phyloP scores from a whole-genome alignment of 176 grass and related monocot genomes.

The Carex scoparia region DNA sequence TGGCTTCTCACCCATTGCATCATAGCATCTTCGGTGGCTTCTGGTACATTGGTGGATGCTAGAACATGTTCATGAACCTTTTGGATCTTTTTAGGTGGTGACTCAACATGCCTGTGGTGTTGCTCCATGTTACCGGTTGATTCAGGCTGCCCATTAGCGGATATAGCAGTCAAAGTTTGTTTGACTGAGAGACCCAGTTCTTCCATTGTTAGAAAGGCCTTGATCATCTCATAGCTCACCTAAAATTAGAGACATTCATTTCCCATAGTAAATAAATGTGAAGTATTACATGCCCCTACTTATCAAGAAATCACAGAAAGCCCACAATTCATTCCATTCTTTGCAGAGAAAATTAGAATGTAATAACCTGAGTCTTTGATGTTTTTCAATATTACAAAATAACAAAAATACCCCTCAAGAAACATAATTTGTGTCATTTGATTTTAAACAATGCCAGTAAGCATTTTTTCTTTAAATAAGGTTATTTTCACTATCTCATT shows the following conservation, averaged over 20 bases:
- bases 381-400: neutral
- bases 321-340: neutral
- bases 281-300: neutral
- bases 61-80: constrained; percentile 28
- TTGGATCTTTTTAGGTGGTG: constrained; percentile 40
- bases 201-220: constrained; percentile 53
- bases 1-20: constrained; percentile 42
- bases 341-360: neutral
- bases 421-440: neutral
- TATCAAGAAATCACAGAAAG: neutral
- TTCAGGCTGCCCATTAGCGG: constrained; percentile 4
- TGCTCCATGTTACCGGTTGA: neutral
- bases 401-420: neutral
- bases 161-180: constrained; percentile 34
- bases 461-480: neutral
- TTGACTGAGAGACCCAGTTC: constrained; percentile 39
- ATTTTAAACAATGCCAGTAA: neutral
- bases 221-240: constrained; percentile 82
- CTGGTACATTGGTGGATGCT: neutral
- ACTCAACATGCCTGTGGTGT: constrained; percentile 24
- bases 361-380: neutral
- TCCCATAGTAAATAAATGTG: neutral
- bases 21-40: constrained; percentile 43
- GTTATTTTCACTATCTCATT: neutral
- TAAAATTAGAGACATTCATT: constrained; percentile 28